Evolutionary conservation across 768 basidiomycete species (phyloP).

Genomic region (Termitomyces sp.): DNA sequence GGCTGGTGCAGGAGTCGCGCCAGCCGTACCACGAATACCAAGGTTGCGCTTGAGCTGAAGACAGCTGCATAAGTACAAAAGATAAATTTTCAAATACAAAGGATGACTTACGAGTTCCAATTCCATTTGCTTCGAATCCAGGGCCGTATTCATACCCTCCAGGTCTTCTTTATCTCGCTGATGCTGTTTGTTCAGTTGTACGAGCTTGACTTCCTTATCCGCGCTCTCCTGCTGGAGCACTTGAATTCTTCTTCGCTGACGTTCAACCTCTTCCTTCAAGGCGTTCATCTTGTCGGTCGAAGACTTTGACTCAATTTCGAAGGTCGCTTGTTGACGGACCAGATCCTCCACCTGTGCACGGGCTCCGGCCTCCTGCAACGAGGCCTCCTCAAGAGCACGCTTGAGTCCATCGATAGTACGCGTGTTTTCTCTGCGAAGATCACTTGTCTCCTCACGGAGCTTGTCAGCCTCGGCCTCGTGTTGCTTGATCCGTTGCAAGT

Average conservation of each 20-base stretch:
- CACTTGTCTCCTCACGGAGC: constrained; percentile 48
- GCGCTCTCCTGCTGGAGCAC: constrained; percentile 77
- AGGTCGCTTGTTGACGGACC: constrained; percentile 48
- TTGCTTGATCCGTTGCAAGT: constrained; percentile 37
- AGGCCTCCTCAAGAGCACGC: constrained; percentile 38
- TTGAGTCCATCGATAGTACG: constrained; percentile 44
- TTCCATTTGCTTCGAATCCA: constrained; percentile 94
- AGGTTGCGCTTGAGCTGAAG: constrained; percentile 58
- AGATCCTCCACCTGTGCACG: constrained; percentile 42
- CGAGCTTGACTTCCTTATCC: constrained; percentile 75
- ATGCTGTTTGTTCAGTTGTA: constrained; percentile 66
- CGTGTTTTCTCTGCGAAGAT: constrained; percentile 48
- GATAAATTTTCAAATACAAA: background rate
- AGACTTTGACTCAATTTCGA: constrained; percentile 42
- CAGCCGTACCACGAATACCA: constrained; percentile 50
- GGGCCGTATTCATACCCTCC: constrained; percentile 80
- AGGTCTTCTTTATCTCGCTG: constrained; percentile 73
- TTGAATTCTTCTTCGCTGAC: constrained; percentile 56
- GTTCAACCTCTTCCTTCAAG: constrained; percentile 54
- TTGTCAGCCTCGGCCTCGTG: constrained; percentile 48
- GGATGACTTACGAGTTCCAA: constrained; percentile 66
- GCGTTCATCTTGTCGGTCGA: constrained; percentile 43
- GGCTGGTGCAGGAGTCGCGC: constrained; percentile 46
- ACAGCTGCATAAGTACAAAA: background rate
- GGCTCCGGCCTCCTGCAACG: constrained; percentile 39